A percentile compares a stretch with the other conserved stretches of the same genome.
Evolutionary conservation across 768 basidiomycete species (phyloP).

Genomic region (Crepidotus variabilis): DNA sequence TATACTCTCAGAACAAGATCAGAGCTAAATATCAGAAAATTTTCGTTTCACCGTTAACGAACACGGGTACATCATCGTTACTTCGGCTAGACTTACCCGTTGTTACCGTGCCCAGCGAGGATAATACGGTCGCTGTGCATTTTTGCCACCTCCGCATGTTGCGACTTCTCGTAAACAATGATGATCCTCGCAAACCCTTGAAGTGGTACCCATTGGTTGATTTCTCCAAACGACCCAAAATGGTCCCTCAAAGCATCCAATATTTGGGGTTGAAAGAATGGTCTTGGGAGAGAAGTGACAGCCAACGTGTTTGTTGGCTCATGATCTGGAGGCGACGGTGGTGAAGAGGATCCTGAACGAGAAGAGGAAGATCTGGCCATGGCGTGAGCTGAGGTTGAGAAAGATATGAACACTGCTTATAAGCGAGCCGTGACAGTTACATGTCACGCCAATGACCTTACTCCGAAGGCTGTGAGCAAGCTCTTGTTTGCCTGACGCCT

Average conservation of each 20-base stretch:
- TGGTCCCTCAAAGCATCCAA: constrained; percentile 64
- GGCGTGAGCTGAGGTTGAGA: not conserved
- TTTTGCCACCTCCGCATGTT: constrained; percentile 67
- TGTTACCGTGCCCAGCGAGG: constrained; percentile 42
- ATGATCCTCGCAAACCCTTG: constrained; percentile 79
- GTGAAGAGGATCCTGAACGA: constrained; percentile 9
- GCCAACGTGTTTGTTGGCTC: constrained; percentile 77
- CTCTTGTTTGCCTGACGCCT: too few species aligned
- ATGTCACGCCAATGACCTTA: not conserved
- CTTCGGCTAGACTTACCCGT: constrained; percentile 38
- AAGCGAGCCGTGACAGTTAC: not conserved
- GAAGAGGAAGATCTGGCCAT: not conserved
- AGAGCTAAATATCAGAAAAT: constrained; percentile 30
- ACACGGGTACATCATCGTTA: constrained; percentile 5
- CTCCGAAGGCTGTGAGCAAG: too few species aligned
- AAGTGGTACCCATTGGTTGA: constrained; percentile 91
- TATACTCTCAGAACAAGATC: constrained; percentile 61
- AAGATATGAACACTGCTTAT: not conserved
- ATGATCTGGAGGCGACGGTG: constrained; percentile 18
- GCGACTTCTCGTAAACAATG: constrained; percentile 67
- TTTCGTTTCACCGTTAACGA: constrained; percentile 4
- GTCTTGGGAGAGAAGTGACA: constrained; percentile 70
- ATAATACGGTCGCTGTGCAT: constrained; percentile 58
- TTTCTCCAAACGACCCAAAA: constrained; percentile 72
- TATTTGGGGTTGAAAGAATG: constrained; percentile 73